Conservation (phyloP, 116 monocot genomes). For the Zostera marina region DNA sequence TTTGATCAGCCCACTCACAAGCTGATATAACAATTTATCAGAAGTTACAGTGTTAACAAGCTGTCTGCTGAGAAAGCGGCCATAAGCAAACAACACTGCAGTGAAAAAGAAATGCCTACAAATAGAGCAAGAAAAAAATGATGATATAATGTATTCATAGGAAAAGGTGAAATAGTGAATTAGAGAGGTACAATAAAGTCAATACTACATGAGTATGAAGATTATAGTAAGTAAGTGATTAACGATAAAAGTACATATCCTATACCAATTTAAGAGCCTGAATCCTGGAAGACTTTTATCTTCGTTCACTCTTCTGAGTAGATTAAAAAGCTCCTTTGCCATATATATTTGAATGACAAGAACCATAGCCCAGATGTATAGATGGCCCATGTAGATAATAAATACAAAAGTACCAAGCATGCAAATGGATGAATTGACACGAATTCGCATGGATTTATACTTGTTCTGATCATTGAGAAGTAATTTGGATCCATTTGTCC, state of each 20-base stretch:
- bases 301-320: slow-evolving; percentile 76
- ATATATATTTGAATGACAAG: slow-evolving; percentile 93
- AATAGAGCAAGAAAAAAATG: background rate
- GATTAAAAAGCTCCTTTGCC: slow-evolving; percentile 89
- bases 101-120: slow-evolving; percentile 99
- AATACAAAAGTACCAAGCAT: slow-evolving; percentile 70
- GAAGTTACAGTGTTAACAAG: slow-evolving; percentile 90
- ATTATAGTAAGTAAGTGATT: background rate
- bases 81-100: slow-evolving; percentile 88
- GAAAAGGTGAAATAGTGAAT: background rate
- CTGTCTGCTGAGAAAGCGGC: slow-evolving; percentile 83
- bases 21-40: slow-evolving; percentile 76
- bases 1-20: slow-evolving; percentile 80
- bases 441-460: slow-evolving; percentile 82
- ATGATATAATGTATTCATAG: background rate
- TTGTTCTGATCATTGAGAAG: slow-evolving; percentile 77
- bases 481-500: slow-evolving; percentile 46
- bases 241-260: background rate
- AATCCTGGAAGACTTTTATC: slow-evolving; percentile 82
- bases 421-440: slow-evolving; percentile 81
- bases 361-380: slow-evolving; percentile 94
- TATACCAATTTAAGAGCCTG: slow-evolving; percentile 86
- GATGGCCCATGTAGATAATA: slow-evolving; percentile 91
- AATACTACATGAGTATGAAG: background rate
- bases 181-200: too few species aligned